Conservation (phyloP, 2,329 filamentous ascomycete species). For the Aspergillus puulaauensis region DNA sequence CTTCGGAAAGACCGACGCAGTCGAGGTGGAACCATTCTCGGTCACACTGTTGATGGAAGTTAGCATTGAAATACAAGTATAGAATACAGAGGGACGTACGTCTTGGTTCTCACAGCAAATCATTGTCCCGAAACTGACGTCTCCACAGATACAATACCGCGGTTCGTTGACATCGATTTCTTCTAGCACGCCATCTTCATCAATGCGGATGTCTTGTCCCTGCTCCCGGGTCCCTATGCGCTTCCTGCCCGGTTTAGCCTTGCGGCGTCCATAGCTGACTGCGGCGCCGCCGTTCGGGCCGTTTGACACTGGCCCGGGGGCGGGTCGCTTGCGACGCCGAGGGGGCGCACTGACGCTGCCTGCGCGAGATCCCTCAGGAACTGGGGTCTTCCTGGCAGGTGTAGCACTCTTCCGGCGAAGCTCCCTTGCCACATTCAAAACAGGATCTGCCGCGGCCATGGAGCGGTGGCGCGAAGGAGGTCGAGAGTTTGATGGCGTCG, state of each 20-base stretch:
- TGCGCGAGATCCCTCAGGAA: slow-evolving; percentile 43
- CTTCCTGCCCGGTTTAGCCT: slow-evolving; percentile 51
- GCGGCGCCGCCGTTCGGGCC: slow-evolving; percentile 61
- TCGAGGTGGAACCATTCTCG: slow-evolving; percentile 67
- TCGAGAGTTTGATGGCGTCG: slow-evolving; percentile 33
- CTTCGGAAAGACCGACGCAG: slow-evolving; percentile 58
- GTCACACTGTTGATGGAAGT: slow-evolving; percentile 51
- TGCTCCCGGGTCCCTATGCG: slow-evolving; percentile 42
- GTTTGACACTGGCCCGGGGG: slow-evolving; percentile 59
- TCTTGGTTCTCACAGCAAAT: slow-evolving; percentile 64
- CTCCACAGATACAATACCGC: slow-evolving; percentile 63
- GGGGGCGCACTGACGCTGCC: slow-evolving; percentile 31
- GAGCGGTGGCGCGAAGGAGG: slow-evolving; percentile 35
- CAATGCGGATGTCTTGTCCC: slow-evolving; percentile 41
- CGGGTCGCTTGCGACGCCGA: slow-evolving; percentile 58
- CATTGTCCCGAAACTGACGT: slow-evolving; percentile 66
- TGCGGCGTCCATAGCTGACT: slow-evolving; percentile 61
- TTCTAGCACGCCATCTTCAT: slow-evolving; percentile 49
- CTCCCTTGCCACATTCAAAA: slow-evolving; percentile 26
- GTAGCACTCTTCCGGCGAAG: slow-evolving; percentile 44
- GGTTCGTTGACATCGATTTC: slow-evolving; percentile 62
- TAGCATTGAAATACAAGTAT: slow-evolving; percentile 9
- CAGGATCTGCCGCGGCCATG: slow-evolving; percentile 27
- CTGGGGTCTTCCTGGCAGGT: slow-evolving; percentile 39
- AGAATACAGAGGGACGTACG: slow-evolving; percentile 32